Evolutionary conservation across 1,284 basidiomycete species (phyloP), one percentile per base, ranked within the genome.

Genomic region (Heterobasidion irregulare): DNA sequence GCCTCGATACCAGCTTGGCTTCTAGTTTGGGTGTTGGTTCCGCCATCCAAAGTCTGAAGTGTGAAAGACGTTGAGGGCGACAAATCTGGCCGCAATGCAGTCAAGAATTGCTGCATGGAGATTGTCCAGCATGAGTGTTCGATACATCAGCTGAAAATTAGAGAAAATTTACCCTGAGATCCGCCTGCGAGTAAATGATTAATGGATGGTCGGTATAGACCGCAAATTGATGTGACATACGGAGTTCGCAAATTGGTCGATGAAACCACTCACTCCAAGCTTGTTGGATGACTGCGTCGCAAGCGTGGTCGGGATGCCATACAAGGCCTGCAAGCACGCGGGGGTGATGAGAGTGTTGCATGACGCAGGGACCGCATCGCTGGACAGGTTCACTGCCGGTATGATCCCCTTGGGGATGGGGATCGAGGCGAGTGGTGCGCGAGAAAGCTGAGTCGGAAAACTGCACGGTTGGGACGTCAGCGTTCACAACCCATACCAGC

Each of bases 131-230:
- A 26, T 26, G 26, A 26, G 26, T 26, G 26, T 26, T 26, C 4
- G 1, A 26, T 5, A 6, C 26, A 26, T 26, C 26, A 26, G 26
- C 26, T 26, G 3, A 26, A 26, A 26, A 5, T 26, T 26, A 6
- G 26, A 26, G 26, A 26, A 26, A 0, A 26, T 26, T 26, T 26
- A 26, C 26, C 26, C 26, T 32, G 26, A 82, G 70, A 64, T 82
- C 80, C 34, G 73, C 71, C 49, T 68, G 36, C 8, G n/a, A 34
- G 41, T 19, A 16, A 66, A 6, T 79, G 79, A 62, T 73, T 83
- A 61, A 80, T 70, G 5, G 74, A 64, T 26, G 12, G 2, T 36
- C 3, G 12, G 1, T 7, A 12, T 18, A 9, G 12, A 6, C 55
- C 52, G 44, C 15, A 60, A 57, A 43, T 47, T 33, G 12, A 64